These are phyloP conservation scores for Kwoniella europaea DNA, from an alignment of 768 basidiomycete species.

Conservation along the genomic window DNA sequence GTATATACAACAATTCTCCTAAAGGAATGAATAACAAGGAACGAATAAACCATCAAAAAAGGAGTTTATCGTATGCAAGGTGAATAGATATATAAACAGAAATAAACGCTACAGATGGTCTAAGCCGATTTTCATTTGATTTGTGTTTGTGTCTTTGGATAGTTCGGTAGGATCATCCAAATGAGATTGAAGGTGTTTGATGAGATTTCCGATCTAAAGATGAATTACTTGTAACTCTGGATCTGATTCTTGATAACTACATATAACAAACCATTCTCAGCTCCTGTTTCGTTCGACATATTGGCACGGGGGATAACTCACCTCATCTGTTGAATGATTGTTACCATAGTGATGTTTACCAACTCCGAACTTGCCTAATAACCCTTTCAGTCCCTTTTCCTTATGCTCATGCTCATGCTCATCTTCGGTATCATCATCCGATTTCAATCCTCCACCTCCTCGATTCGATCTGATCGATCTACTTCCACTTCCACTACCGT, in stretches of 20 bases:
- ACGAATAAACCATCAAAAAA: too few species aligned
- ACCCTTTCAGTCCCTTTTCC: conserved; percentile 30
- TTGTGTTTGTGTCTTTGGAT: not conserved
- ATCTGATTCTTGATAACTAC: not conserved
- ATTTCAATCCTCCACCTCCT: not conserved
- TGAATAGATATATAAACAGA: not conserved
- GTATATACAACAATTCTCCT: conserved; percentile 5
- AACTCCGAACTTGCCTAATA: conserved; percentile 35
- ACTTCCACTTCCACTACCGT: conserved; percentile 4
- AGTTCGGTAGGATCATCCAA: conserved; percentile 7
- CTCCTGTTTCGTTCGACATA: too few species aligned
- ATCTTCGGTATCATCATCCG: conserved; percentile 26
- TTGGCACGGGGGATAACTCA: conserved; percentile 10
- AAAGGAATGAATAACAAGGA: not conserved
- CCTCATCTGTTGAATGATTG: conserved; percentile 29
- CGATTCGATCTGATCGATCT: conserved; percentile 6
- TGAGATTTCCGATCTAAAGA: not conserved
- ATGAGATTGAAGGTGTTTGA: conserved; percentile 7
- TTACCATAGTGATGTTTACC: conserved; percentile 1
- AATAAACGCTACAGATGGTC: too few species aligned
- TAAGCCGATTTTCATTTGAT: not conserved
- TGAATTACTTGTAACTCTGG: not conserved
- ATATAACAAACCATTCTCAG: not conserved
- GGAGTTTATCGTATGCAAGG: conserved; percentile 3
- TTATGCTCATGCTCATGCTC: conserved; percentile 13